Conservation (phyloP, 179 eudicot species). For the Vitellaria paradoxa region DNA sequence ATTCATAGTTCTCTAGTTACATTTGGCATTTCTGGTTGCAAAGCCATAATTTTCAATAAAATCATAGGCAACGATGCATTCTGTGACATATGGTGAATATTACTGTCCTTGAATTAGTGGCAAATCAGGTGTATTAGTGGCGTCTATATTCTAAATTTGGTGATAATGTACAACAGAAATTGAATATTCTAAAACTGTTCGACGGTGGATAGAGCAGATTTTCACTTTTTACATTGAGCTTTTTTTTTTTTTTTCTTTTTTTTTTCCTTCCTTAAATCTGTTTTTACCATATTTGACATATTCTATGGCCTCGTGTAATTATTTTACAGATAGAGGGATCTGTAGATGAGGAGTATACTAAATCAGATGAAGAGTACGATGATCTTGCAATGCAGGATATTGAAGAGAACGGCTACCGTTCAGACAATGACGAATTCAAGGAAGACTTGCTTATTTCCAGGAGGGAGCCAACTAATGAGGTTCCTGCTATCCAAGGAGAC, state of each 20-base stretch:
- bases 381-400: slow-evolving; percentile 73
- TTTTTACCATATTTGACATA: too few relatives aligned
- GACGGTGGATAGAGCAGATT: too few relatives aligned
- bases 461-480: slow-evolving; percentile 18
- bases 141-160: not conserved
- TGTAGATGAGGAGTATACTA: slow-evolving; percentile 81
- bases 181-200: not conserved
- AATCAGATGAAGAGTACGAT: slow-evolving; percentile 92
- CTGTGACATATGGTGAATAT: not conserved
- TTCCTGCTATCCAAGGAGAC: slow-evolving; percentile 17
- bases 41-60: too few relatives aligned
- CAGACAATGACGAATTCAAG: slow-evolving; percentile 41
- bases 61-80: too few relatives aligned
- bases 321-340: slow-evolving; percentile 77
- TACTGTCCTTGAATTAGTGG: not conserved
- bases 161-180: not conserved
- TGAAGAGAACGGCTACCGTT: slow-evolving; percentile 50
- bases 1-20: too few relatives aligned
- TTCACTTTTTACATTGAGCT: too few relatives aligned
- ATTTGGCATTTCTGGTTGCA: too few relatives aligned
- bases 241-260: not conserved
- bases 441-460: slow-evolving; percentile 1
- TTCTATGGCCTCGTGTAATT: not conserved
- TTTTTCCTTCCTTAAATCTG: not conserved
- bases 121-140: not conserved